A percentile compares a stretch with the other conserved stretches of the same genome.
Evolutionary conservation across 148 eudicot species (phyloP).

Genomic region (Rhododendron ferrugineum): DNA sequence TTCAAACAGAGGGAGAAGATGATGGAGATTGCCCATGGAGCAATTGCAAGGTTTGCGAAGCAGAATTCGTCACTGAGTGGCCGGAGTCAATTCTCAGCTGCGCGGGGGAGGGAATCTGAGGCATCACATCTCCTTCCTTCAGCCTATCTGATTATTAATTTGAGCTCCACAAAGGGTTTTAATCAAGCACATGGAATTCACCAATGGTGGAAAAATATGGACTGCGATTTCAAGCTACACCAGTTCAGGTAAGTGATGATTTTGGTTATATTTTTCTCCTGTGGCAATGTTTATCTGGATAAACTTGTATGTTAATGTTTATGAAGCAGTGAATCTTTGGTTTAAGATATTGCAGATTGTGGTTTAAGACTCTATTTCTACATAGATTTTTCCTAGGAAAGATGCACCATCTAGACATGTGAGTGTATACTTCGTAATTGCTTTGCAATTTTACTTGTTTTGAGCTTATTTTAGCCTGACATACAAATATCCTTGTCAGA

Average conservation of each 20-base stretch:
- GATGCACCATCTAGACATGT: neutral
- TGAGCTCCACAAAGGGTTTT: slow-evolving; percentile 24
- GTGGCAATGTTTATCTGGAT: neutral
- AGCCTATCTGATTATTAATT: slow-evolving; percentile 40
- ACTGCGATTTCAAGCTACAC: slow-evolving; percentile 35
- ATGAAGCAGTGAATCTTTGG: neutral
- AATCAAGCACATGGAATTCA: slow-evolving; percentile 57
- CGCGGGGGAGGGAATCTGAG: slow-evolving; percentile 32
- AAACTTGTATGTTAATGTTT: neutral
- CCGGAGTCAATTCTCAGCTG: slow-evolving; percentile 33
- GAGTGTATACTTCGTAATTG: neutral
- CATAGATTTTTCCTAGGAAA: neutral
- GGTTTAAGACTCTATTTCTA: neutral
- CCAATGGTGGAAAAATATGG: slow-evolving; percentile 66
- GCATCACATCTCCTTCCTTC: slow-evolving; percentile 56
- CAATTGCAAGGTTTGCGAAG: slow-evolving; percentile 46
- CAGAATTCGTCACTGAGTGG: slow-evolving; percentile 26
- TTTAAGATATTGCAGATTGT: neutral
- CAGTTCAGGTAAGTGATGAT: slow-evolving; percentile 20
- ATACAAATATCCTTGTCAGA: neutral
- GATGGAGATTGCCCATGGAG: slow-evolving; percentile 43
- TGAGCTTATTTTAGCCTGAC: neutral
- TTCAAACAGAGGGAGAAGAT: slow-evolving; percentile 67
- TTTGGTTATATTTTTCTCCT: neutral
- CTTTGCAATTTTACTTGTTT: neutral